A percentile compares a stretch with the other conserved stretches of the same genome.
These are phyloP conservation scores for Durio zibethinus DNA, from an alignment of 345 rosid species.

Conservation along the genomic window DNA sequence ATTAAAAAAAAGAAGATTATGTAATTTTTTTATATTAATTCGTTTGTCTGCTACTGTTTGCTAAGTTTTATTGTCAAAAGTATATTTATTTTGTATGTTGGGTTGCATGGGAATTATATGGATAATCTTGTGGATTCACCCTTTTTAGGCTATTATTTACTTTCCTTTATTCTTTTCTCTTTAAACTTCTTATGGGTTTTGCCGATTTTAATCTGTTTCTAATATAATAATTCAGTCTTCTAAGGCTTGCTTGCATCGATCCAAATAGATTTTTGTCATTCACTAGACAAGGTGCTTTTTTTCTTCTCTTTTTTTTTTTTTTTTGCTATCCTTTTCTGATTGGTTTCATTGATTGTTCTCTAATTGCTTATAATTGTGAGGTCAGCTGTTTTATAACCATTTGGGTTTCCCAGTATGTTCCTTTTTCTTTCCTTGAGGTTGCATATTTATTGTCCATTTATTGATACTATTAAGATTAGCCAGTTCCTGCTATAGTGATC, in stretches of 20 bases:
- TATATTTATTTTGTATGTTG: background rate
- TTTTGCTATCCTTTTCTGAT: background rate
- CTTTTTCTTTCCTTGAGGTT: background rate
- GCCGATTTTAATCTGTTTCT: background rate
- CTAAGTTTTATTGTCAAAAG: background rate
- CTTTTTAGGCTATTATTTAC: slow-evolving; percentile 11
- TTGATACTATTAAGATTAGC: background rate
- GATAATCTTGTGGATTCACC: slow-evolving; percentile 22
- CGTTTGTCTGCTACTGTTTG: background rate
- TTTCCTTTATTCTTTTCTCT: background rate
- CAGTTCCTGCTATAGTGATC: slow-evolving; percentile 3
- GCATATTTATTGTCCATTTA: background rate
- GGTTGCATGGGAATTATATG: slow-evolving; percentile 5
- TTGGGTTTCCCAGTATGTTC: slow-evolving; percentile 2
- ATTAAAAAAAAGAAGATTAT: background rate
- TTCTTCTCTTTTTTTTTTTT: no score
- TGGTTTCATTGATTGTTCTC: slow-evolving; percentile 6
- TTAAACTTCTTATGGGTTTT: background rate
- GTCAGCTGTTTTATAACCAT: background rate
- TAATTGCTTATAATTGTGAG: background rate
- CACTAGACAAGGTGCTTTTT: background rate
- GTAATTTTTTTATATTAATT: background rate
- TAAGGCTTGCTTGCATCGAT: background rate
- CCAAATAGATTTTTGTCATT: background rate
- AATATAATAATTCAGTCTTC: background rate